Base-by-base conservation (phyloP, 768 basidiomycete genomes). In the Russula dissimulans region DNA sequence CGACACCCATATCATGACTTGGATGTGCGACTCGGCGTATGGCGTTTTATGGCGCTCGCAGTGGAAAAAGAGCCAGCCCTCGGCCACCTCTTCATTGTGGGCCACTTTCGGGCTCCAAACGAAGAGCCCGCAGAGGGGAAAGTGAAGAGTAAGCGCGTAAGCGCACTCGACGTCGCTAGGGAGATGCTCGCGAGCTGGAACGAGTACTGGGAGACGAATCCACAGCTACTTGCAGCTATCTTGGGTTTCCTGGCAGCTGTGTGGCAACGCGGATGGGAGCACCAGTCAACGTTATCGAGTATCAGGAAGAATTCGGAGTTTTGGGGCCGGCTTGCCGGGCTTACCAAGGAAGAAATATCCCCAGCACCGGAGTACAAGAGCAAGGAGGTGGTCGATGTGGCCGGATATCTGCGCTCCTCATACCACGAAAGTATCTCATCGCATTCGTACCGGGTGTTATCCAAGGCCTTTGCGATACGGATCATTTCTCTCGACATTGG, bases 21-120 rank as follows among this genome's bases (percentile, higher is more conserved):
- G 18, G 68, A 78, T 8, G 77, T 91, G 36, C 84, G 88, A 18
- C 85, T 80, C 52, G 81, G 87, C 0, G 82, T 90, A 5, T 97
- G 95, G 94, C 81, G 80, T 62, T 87, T 95, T 64, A 84, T 95
- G 42, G 74, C 88, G 0, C 77, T 90, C 17, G 86, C 89, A 1
- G 83, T 95, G 14, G 85, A 90, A 66, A 87, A 86, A 62, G 92
- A 94, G 69, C 92, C 95, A 0, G 91, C 94, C 0, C 76, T 95
- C 5, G 85, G 88, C 2, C 78, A 83, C 56, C 75, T 97, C 31
- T 85, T 94, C 60, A 85, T 94, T 36, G 79, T 83, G 0, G 92
- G 91, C 3, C 79, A 82, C 44, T 86, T 90, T 65, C 79, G 79
- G 51, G 72, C 78, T 4, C 79, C 82, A 3, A 64, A 71, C 56